These are phyloP conservation scores for Annulohypoxylon moriforme DNA, from an alignment of 495 filamentous ascomycete genomes.

Conservation along the genomic window DNA sequence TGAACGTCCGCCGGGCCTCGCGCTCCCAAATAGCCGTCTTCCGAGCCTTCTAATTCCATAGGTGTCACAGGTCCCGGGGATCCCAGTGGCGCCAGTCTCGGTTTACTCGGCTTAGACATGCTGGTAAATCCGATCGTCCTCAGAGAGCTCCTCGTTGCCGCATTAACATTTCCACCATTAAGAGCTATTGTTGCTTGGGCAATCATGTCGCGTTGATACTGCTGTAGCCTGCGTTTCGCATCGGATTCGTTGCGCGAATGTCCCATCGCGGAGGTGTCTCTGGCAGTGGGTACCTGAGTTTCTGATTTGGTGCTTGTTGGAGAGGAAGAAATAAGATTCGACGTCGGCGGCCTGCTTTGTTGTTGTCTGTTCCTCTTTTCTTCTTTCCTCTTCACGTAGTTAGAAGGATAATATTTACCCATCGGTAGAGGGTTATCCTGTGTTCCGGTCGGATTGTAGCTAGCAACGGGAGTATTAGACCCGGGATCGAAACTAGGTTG, in stretches of 20 bases:
- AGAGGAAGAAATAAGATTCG: conserved; percentile 30
- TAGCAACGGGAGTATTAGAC: conserved; percentile 53
- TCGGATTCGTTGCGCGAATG: conserved; percentile 56
- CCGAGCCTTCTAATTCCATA: conserved; percentile 69
- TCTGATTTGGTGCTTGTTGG: conserved; percentile 45
- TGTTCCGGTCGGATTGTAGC: conserved; percentile 56
- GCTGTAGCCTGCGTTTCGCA: conserved; percentile 61
- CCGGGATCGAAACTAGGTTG: conserved; percentile 24
- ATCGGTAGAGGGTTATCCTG: conserved; percentile 55
- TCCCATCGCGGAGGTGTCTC: conserved; percentile 27
- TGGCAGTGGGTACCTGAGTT: conserved; percentile 45
- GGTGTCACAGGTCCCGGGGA: conserved; percentile 84
- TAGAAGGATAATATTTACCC: conserved; percentile 68
- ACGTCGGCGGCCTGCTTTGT: conserved; percentile 26
- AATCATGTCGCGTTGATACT: conserved; percentile 72
- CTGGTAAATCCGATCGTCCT: conserved; percentile 49
- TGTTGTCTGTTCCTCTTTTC: conserved; percentile 40
- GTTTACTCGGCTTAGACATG: conserved; percentile 65
- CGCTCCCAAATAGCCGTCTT: conserved; percentile 42
- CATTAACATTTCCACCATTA: conserved; percentile 52
- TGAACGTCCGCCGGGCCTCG: conserved; percentile 25
- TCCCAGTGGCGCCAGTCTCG: conserved; percentile 73
- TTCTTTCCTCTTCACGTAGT: conserved; percentile 57
- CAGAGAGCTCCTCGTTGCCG: conserved; percentile 39
- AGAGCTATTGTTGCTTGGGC: conserved; percentile 62